phyloP scores from a whole-genome alignment of 176 grass and related monocot genomes.

The Oryza brachyantha region DNA sequence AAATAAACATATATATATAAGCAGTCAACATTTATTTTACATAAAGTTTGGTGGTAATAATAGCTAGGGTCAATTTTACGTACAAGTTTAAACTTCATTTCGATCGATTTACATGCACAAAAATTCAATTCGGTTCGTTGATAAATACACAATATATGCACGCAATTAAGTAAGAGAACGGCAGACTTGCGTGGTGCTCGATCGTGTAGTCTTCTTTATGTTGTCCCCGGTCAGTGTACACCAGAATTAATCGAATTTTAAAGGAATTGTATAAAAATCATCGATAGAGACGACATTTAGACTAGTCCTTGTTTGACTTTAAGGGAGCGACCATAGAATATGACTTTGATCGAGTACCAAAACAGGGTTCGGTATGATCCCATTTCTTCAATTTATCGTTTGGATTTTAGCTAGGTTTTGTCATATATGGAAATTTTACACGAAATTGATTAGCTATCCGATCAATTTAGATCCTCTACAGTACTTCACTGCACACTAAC shows the following conservation, averaged over 20 bases:
- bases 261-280: not conserved
- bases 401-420: not conserved
- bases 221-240: not conserved
- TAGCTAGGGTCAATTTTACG: no score
- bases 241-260: not conserved
- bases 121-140: no score
- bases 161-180: no score
- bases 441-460: no score
- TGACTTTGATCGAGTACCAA: not conserved
- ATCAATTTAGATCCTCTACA: no score
- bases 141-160: no score
- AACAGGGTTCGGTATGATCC: not conserved
- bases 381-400: not conserved
- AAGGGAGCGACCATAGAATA: not conserved
- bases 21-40: no score
- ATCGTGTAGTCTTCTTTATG: not conserved
- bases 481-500: no score
- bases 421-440: not conserved
- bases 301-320: constrained; percentile 19
- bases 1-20: no score
- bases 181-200: not conserved
- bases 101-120: no score
- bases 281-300: not conserved
- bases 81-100: no score
- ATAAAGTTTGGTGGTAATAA: no score